These are phyloP conservation scores for Verticillium isaacii DNA, from an alignment of 2,329 filamentous ascomycete genomes.

Conservation along the genomic window DNA sequence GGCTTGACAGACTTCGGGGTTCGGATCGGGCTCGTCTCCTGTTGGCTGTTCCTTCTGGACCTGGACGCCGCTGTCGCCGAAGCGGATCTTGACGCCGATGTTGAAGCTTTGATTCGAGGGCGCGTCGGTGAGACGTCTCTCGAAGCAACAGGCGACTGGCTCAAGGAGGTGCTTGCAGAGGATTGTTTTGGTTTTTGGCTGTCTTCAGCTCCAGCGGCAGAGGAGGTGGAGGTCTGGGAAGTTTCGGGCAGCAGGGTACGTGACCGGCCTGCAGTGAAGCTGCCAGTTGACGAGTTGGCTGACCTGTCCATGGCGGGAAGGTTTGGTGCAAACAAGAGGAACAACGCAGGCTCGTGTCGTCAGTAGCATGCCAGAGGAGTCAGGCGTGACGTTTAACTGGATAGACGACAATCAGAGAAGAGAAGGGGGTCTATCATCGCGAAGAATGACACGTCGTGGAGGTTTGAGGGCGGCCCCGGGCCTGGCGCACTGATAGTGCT, in stretches of 20 bases:
- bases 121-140: slow-evolving; percentile 45
- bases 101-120: slow-evolving; percentile 20
- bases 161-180: slow-evolving; percentile 29
- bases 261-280: slow-evolving; percentile 15
- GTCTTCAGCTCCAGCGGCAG: slow-evolving; percentile 13
- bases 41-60: slow-evolving; percentile 56
- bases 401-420: neutral
- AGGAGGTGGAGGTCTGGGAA: slow-evolving; percentile 19
- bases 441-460: slow-evolving; percentile 1
- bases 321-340: slow-evolving; percentile 14
- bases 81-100: slow-evolving; percentile 24
- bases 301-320: slow-evolving; percentile 30
- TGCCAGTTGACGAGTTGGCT: slow-evolving; percentile 22
- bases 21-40: slow-evolving; percentile 61
- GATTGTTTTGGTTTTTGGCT: slow-evolving; percentile 29
- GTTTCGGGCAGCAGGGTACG: slow-evolving; percentile 8
- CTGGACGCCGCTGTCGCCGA: slow-evolving; percentile 26
- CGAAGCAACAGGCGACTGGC: slow-evolving; percentile 30
- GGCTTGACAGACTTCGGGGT: slow-evolving; percentile 45
- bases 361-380: neutral
- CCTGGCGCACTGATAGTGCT: neutral
- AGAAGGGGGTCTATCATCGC: slow-evolving; percentile 1
- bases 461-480: neutral
- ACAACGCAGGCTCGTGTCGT: slow-evolving; percentile 5
- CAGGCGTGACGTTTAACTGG: neutral